Conservation (phyloP, 1,284 basidiomycete species). For the Heterobasidion occidentale region DNA sequence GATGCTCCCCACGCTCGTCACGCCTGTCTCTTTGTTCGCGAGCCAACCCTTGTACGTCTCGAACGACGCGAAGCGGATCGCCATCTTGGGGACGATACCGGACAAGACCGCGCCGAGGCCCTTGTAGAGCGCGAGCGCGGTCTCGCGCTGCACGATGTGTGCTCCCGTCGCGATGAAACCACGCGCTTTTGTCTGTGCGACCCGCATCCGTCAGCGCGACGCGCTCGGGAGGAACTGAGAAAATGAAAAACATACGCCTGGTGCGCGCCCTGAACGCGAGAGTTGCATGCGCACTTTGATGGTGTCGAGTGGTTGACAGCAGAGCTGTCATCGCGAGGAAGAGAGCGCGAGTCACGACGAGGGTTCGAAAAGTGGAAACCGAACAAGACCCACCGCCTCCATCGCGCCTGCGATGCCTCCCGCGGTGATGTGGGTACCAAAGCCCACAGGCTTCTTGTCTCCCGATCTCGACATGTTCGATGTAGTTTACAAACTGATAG, state of each 20-base stretch:
- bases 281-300: slow-evolving; percentile 99
- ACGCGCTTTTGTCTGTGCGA: slow-evolving; percentile 74
- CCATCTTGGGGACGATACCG: slow-evolving; percentile 99
- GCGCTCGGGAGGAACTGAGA: not conserved
- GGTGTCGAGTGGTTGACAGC: slow-evolving; percentile 86
- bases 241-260: slow-evolving; percentile 60
- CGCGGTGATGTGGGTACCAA: slow-evolving; percentile 87
- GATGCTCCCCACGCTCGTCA: slow-evolving; percentile 67
- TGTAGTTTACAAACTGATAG: too few relatives aligned
- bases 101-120: slow-evolving; percentile 96
- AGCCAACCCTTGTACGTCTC: slow-evolving; percentile 89
- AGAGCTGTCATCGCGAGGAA: slow-evolving; percentile 35
- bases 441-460: slow-evolving; percentile 68
- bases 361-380: not conserved
- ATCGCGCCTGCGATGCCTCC: slow-evolving; percentile 88
- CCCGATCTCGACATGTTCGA: slow-evolving; percentile 45
- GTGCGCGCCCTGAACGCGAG: slow-evolving; percentile 65
- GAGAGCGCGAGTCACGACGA: not conserved
- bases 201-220: not conserved
- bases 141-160: slow-evolving; percentile 88
- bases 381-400: slow-evolving; percentile 65
- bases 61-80: slow-evolving; percentile 97
- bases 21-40: slow-evolving; percentile 69
- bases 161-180: slow-evolving; percentile 92
- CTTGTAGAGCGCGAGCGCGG: slow-evolving; percentile 95